phyloP scores from a whole-genome alignment of 768 basidiomycete genomes.

The Lyophyllum decastes region DNA sequence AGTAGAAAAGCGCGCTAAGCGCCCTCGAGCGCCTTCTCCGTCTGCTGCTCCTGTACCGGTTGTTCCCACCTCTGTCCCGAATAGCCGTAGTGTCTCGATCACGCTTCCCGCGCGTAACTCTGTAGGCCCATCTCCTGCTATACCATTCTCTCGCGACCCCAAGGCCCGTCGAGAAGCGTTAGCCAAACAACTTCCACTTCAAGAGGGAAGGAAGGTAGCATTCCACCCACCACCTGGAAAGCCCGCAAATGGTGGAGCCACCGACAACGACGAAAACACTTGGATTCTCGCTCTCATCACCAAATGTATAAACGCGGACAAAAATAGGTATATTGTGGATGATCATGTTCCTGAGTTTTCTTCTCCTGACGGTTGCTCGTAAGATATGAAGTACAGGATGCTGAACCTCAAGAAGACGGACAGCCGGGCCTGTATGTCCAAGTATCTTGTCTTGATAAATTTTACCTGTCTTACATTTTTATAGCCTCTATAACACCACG shows the following conservation, averaged over 20 bases:
- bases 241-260: conserved; percentile 33
- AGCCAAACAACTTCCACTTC: conserved; percentile 64
- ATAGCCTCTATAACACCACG: conserved; percentile 68
- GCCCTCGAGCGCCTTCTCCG: conserved; percentile 72
- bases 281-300: conserved; percentile 85
- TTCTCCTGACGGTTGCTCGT: background rate
- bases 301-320: conserved; percentile 69
- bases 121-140: conserved; percentile 51
- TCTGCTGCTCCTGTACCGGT: conserved; percentile 52
- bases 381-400: conserved; percentile 87
- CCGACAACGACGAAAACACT: conserved; percentile 52
- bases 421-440: conserved; percentile 59
- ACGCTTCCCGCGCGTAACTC: conserved; percentile 60
- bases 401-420: conserved; percentile 81
- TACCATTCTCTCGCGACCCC: conserved; percentile 63
- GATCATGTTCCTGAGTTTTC: background rate
- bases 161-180: conserved; percentile 67
- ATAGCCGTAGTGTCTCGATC: conserved; percentile 51
- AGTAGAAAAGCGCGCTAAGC: conserved; percentile 76
- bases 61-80: conserved; percentile 29
- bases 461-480: conserved; percentile 9
- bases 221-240: conserved; percentile 73
- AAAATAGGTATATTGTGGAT: conserved; percentile 51
- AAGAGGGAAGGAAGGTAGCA: conserved; percentile 76
- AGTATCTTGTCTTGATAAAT: background rate